phyloP scores from a whole-genome alignment of 1,284 basidiomycete species.

The Earliella scabrosa region DNA sequence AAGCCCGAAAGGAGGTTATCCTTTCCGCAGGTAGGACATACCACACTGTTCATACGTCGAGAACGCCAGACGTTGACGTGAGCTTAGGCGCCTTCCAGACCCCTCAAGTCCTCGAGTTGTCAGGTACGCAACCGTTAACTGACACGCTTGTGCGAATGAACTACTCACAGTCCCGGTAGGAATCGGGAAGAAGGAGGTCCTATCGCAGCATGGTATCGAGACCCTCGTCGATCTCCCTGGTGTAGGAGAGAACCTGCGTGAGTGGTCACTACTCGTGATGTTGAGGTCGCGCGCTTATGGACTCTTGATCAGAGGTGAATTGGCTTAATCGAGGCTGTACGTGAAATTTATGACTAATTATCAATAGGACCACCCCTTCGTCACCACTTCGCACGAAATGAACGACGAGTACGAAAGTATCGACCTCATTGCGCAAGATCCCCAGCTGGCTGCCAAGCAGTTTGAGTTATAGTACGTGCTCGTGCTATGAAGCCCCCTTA shows the following conservation, averaged over 20 bases:
- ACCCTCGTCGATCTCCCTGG: slow-evolving; percentile 40
- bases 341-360: too few species aligned
- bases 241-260: slow-evolving; percentile 39
- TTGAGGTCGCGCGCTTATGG: too few species aligned
- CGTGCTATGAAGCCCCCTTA: slow-evolving; percentile 32
- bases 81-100: slow-evolving; percentile 11
- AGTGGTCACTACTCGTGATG: too few species aligned
- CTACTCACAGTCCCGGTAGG: slow-evolving; percentile 37
- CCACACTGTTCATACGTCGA: too few species aligned
- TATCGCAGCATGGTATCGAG: slow-evolving; percentile 35
- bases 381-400: slow-evolving; percentile 6
- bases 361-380: slow-evolving; percentile 11
- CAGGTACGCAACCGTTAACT: too few species aligned
- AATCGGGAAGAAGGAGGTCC: slow-evolving; percentile 37
- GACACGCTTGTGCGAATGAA: too few species aligned
- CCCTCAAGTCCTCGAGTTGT: slow-evolving; percentile 37
- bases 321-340: neutral
- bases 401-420: slow-evolving; percentile 9
- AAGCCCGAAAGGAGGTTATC: slow-evolving; percentile 3
- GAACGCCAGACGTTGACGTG: too few species aligned
- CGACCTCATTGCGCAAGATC: slow-evolving; percentile 9
- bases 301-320: neutral
- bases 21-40: slow-evolving; percentile 6
- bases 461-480: slow-evolving; percentile 13
- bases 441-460: slow-evolving; percentile 1